Base-by-base conservation (phyloP, 2,329 filamentous ascomycete genomes). In the Curvularia eragrostidis region DNA sequence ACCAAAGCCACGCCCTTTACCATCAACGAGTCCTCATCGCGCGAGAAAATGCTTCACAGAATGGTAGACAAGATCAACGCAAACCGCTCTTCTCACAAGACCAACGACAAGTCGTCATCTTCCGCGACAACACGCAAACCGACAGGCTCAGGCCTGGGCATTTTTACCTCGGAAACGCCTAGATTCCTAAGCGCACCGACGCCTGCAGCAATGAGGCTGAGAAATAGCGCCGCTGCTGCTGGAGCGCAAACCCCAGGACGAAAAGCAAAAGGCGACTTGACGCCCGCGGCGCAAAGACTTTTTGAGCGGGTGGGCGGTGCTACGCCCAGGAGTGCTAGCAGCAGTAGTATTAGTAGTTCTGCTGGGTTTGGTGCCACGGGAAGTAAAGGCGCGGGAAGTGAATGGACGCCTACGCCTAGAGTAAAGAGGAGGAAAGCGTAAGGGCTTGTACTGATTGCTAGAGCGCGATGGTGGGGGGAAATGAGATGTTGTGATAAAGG, bases 31-130 rank as follows among this genome's bases (percentile, higher is more conserved):
- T 87, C 89, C 52, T 87, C 91, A 52, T 87, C 85, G 61, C 83
- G 94, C 36, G 95, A 98, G 78, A 87, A 87, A 34, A 79, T 98
- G 26, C 93, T 90, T 12, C 87, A 87, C 68, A 89, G 84, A 2
- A 93, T 72, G 93, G 73, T 85, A 89, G 67, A 71, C 13, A 49
- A 49, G 6, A 72, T 72, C 6, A 61, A 56, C 4, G 59, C 59
- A 2, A 69, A 64, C 26, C 62, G 61, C 32, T 53, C 61, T 18
- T 39, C 51, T 18, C 15, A 23, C 26, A 23, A 36, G n/a, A n/a
- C n/a, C 24, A 28, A 32, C 36, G 12, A 28, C 24, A 46, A 46
- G 23, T 10, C 41, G 10, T 28, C 43, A 12, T 23, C 44, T 5
- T n/a, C n/a, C n/a, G n/a, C n/a, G n/a, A 10, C 32, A 12, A 46